Conservation (phyloP, 2,329 filamentous ascomycete species). For the Pestalotiopsis fici region DNA sequence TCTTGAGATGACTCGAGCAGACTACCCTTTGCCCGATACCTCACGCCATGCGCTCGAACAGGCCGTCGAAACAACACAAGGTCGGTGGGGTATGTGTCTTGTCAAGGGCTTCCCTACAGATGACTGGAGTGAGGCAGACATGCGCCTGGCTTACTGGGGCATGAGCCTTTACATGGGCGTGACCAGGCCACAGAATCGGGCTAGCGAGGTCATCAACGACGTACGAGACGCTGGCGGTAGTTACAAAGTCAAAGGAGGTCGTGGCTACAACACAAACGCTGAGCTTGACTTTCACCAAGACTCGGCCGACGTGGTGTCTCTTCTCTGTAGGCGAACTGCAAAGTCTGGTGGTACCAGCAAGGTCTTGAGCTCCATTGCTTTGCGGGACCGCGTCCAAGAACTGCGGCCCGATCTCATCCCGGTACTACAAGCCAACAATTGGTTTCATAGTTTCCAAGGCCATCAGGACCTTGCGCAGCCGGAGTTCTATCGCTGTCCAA, state of each 20-base stretch:
- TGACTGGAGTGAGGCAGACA: slow-evolving; percentile 13
- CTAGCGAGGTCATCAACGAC: slow-evolving; percentile 16
- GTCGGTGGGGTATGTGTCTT: slow-evolving; percentile 15
- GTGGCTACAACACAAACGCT: slow-evolving; percentile 15
- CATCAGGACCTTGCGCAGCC: slow-evolving; percentile 12
- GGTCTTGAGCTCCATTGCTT: slow-evolving; percentile 13
- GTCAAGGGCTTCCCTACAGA: slow-evolving; percentile 16
- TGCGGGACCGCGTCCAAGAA: slow-evolving; percentile 13
- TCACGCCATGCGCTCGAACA: slow-evolving; percentile 9
- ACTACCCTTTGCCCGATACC: slow-evolving; percentile 11
- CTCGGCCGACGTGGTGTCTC: slow-evolving; percentile 13
- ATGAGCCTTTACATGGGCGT: slow-evolving; percentile 16
- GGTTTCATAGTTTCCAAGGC: slow-evolving; percentile 15
- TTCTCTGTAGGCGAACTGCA: slow-evolving; percentile 14
- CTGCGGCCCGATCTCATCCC: slow-evolving; percentile 13
- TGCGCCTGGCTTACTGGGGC: slow-evolving; percentile 16
- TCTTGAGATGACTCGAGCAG: slow-evolving; percentile 14
- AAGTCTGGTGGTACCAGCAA: slow-evolving; percentile 12
- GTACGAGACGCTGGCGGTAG: slow-evolving; percentile 13
- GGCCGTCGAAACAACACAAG: slow-evolving; percentile 11
- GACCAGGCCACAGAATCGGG: slow-evolving; percentile 12
- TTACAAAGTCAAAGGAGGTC: slow-evolving; percentile 13
- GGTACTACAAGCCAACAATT: slow-evolving; percentile 10
- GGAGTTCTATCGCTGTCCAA: slow-evolving; percentile 13
- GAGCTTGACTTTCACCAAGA: slow-evolving; percentile 16